These are phyloP conservation scores for Gossypium laxum DNA, from an alignment of 441 rosid genomes.

Conservation along the genomic window DNA sequence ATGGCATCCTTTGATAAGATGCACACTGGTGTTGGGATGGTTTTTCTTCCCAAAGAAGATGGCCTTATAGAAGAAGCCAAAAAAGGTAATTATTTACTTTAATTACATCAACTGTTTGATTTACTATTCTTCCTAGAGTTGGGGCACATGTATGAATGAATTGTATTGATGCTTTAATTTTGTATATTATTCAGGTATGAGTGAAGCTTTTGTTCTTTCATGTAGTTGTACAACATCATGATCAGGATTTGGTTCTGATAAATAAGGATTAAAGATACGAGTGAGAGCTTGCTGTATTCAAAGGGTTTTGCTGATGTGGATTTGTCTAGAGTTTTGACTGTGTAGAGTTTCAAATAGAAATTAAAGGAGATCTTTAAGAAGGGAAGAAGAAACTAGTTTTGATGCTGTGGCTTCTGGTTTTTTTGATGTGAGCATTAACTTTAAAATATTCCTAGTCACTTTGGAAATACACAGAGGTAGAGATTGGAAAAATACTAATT, in stretches of 20 bases:
- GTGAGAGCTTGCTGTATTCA: background rate
- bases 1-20: constrained; percentile 64
- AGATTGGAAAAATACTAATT: background rate
- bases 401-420: background rate
- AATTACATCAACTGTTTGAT: background rate
- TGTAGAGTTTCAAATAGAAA: background rate
- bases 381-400: background rate
- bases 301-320: background rate
- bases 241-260: constrained; percentile 8
- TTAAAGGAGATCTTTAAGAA: background rate
- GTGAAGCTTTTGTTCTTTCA: background rate
- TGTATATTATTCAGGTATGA: constrained; percentile 5
- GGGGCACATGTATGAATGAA: background rate
- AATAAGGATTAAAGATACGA: constrained; percentile 1
- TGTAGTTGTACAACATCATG: background rate
- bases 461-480: background rate
- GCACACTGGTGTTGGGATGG: constrained; percentile 95
- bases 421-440: background rate
- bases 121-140: background rate
- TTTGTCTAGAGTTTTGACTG: background rate
- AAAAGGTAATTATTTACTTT: constrained; percentile 48
- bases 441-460: background rate
- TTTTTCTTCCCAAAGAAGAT: constrained; percentile 75
- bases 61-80: constrained; percentile 58
- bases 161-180: background rate